These are phyloP conservation scores for Colletotrichum euphorbiae DNA, from an alignment of 2,329 filamentous ascomycete genomes.

Conservation along the genomic window DNA sequence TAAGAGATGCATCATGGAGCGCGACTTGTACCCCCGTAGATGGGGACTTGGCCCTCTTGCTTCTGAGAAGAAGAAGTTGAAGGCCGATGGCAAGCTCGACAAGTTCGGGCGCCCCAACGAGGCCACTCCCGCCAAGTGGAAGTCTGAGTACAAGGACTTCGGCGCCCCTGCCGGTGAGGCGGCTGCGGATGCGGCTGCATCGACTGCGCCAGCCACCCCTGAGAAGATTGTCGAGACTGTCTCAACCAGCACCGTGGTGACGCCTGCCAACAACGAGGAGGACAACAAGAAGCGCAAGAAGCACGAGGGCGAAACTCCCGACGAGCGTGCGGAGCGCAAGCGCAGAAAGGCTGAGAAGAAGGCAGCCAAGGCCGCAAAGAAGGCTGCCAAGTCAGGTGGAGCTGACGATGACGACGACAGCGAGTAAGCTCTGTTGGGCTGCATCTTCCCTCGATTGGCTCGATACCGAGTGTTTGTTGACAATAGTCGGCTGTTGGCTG, in stretches of 20 bases:
- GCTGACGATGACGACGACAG: slow-evolving; percentile 63
- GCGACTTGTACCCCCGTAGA: slow-evolving; percentile 94
- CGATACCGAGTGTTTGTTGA: slow-evolving; percentile 40
- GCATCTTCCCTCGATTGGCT: slow-evolving; percentile 31
- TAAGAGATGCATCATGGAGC: slow-evolving; percentile 99
- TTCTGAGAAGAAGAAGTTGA: slow-evolving; percentile 99
- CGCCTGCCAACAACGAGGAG: slow-evolving; percentile 60
- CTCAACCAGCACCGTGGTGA: slow-evolving; percentile 56
- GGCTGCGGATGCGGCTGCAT: slow-evolving; percentile 57
- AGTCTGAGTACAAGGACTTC: slow-evolving; percentile 91
- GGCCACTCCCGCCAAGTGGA: slow-evolving; percentile 93
- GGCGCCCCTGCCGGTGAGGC: slow-evolving; percentile 61
- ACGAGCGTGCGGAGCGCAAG: slow-evolving; percentile 74
- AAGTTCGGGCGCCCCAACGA: slow-evolving; percentile 96
- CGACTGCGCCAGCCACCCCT: slow-evolving; percentile 54
- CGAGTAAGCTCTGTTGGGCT: slow-evolving; percentile 53
- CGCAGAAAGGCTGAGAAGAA: slow-evolving; percentile 71
- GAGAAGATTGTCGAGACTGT: slow-evolving; percentile 52
- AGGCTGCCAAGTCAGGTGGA: slow-evolving; percentile 59
- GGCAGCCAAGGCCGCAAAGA: slow-evolving; percentile 67
- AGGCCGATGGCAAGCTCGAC: slow-evolving; percentile 96
- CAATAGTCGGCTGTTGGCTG: slow-evolving; percentile 40
- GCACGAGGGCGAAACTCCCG: slow-evolving; percentile 80
- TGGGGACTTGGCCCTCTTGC: slow-evolving; percentile 97
- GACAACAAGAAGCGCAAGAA: slow-evolving; percentile 82